Conservation (phyloP, 192 early-diverging fungal species). For the Chytriomyces confervae region DNA sequence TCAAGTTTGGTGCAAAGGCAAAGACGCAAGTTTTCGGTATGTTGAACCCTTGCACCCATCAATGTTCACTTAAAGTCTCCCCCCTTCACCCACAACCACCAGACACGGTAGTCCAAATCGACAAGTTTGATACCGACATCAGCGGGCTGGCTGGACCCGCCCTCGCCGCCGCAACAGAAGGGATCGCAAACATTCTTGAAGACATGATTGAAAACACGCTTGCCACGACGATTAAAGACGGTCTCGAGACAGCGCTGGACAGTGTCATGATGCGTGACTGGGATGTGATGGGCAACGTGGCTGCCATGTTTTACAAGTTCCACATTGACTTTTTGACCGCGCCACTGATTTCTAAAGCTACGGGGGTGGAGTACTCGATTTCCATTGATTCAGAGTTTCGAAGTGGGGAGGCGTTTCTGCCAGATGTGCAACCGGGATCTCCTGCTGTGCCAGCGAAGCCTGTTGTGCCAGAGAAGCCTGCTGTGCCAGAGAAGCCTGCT, state of each 20-base stretch:
- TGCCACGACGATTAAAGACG: background rate
- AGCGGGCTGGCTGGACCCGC: background rate
- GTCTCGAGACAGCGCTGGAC: slow-evolving; percentile 8
- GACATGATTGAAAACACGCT: background rate
- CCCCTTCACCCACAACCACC: background rate
- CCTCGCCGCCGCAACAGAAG: slow-evolving; percentile 1
- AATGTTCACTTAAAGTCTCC: background rate
- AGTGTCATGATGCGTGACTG: slow-evolving; percentile 14
- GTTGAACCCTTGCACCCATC: background rate
- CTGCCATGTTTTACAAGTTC: slow-evolving; percentile 20
- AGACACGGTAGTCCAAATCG: background rate
- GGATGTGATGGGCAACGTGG: slow-evolving; percentile 23
- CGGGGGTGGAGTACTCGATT: slow-evolving; percentile 27
- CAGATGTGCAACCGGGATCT: background rate
- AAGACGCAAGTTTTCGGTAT: slow-evolving; percentile 25
- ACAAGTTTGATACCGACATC: slow-evolving; percentile 25
- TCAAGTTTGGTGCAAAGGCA: slow-evolving; percentile 19
- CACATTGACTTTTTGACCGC: slow-evolving; percentile 14
- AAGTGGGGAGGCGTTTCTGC: background rate
- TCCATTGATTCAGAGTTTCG: slow-evolving; percentile 4
- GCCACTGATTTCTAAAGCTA: slow-evolving; percentile 14
- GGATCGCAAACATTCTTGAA: slow-evolving; percentile 9
- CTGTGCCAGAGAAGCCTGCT: too few species aligned
- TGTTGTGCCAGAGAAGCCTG: too few species aligned
- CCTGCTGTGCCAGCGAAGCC: too few species aligned